phyloP scores from a whole-genome alignment of 2,329 filamentous ascomycete genomes.

The Calonectria naviculata region DNA sequence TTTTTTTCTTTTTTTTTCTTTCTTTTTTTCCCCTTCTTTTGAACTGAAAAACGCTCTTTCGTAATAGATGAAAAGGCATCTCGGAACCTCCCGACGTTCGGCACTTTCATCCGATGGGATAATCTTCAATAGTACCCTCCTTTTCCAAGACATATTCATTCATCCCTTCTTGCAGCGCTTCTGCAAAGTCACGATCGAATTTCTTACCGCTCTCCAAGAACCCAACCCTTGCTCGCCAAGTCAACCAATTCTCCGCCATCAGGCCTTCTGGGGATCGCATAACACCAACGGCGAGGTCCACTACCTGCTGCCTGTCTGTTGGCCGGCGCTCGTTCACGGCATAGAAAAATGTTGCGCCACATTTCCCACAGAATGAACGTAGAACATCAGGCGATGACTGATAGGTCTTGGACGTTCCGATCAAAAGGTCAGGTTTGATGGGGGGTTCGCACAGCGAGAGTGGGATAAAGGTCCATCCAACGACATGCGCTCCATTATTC shows the following conservation, averaged over 20 bases:
- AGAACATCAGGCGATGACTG: conserved; percentile 50
- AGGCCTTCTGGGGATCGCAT: conserved; percentile 56
- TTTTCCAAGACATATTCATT: conserved; percentile 49
- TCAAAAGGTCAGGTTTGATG: conserved; percentile 48
- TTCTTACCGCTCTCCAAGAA: conserved; percentile 47
- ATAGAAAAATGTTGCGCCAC: conserved; percentile 58
- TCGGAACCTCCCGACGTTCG: conserved; percentile 34
- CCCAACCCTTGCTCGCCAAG: conserved; percentile 54
- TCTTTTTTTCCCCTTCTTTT: background rate
- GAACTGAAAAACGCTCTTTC: background rate
- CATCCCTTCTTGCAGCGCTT: conserved; percentile 50
- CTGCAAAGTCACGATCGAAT: conserved; percentile 50
- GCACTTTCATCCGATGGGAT: conserved; percentile 39
- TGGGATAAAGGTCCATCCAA: conserved; percentile 57
- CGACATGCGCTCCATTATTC: conserved; percentile 52
- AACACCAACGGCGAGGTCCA: conserved; percentile 57
- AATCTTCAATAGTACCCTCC: conserved; percentile 46
- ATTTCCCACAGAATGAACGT: conserved; percentile 58
- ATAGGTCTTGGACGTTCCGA: conserved; percentile 58
- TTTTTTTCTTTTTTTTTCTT: background rate
- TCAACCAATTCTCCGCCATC: conserved; percentile 58
- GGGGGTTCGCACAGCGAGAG: conserved; percentile 48
- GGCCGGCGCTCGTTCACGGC: conserved; percentile 40
- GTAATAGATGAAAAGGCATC: background rate
- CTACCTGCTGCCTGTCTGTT: conserved; percentile 46